Conservation (phyloP, 805 yeast genomes). For the Saccharomyces mikatae region DNA sequence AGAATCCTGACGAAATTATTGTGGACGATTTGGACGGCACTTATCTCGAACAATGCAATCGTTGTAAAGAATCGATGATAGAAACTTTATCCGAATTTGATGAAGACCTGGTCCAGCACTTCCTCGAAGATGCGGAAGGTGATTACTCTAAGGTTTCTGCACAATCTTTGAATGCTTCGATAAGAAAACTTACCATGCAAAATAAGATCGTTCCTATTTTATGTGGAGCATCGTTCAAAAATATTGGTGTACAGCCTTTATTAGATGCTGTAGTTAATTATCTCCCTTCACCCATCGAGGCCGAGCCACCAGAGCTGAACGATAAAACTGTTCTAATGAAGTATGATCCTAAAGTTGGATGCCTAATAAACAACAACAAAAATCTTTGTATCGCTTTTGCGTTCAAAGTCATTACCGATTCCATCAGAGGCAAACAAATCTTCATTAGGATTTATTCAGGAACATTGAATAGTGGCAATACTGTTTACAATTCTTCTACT, state of each 20-base stretch:
- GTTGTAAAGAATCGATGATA: conserved; percentile 64
- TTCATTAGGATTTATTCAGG: conserved; percentile 89
- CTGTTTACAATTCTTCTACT: conserved; percentile 59
- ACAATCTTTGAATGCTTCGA: conserved; percentile 44
- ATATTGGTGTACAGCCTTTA: conserved; percentile 91
- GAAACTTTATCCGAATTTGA: conserved; percentile 81
- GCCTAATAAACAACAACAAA: conserved; percentile 47
- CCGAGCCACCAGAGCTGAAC: conserved; percentile 46
- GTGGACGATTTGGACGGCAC: conserved; percentile 47
- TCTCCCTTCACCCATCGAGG: conserved; percentile 75
- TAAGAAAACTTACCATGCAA: conserved; percentile 54
- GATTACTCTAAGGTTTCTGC: conserved; percentile 62
- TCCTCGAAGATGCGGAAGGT: conserved; percentile 57
- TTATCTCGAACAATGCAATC: conserved; percentile 40
- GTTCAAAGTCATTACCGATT: conserved; percentile 84
- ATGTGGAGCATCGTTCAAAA: conserved; percentile 88
- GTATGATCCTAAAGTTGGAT: conserved; percentile 39
- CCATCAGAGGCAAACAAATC: conserved; percentile 72
- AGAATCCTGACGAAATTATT: conserved; percentile 20
- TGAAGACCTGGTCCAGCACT: conserved; percentile 67
- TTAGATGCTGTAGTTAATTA: conserved; percentile 73
- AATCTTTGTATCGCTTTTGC: conserved; percentile 72
- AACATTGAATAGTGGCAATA: conserved; percentile 50
- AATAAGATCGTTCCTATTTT: conserved; percentile 65
- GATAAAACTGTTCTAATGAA: conserved; percentile 27